phyloP scores from a whole-genome alignment of 169 alveolate species.

The Plasmodium adleri region DNA sequence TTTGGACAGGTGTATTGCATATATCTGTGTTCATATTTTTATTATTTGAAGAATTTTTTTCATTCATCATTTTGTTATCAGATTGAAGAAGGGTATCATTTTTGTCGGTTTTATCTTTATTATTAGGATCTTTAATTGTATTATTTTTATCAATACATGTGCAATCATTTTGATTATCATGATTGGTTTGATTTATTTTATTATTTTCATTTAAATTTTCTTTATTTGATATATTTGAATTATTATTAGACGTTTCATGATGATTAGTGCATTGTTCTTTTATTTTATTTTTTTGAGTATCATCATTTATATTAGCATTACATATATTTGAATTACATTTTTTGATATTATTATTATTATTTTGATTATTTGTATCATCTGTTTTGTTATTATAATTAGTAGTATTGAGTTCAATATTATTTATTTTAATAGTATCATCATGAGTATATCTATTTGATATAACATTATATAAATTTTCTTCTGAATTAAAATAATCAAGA shows the following conservation, averaged over 20 bases:
- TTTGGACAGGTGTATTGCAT: not conserved
- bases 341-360: not conserved
- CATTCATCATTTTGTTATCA: not conserved
- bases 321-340: not conserved
- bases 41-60: not conserved
- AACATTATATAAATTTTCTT: conserved; percentile 48
- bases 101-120: not conserved
- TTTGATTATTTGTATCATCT: not conserved
- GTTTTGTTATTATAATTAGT: not conserved
- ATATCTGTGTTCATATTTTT: not conserved
- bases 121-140: not conserved
- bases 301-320: not conserved
- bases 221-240: no score
- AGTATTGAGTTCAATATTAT: not conserved
- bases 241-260: no score
- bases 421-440: conserved; percentile 21
- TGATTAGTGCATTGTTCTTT: no score
- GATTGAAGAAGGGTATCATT: not conserved
- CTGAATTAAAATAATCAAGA: conserved; percentile 84
- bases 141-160: no score
- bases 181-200: no score
- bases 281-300: no score
- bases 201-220: no score
- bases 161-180: no score
- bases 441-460: conserved; percentile 13